These are phyloP conservation scores for Gnetum montanum DNA, from an alignment of 75 land plant genomes.

Conservation along the genomic window DNA sequence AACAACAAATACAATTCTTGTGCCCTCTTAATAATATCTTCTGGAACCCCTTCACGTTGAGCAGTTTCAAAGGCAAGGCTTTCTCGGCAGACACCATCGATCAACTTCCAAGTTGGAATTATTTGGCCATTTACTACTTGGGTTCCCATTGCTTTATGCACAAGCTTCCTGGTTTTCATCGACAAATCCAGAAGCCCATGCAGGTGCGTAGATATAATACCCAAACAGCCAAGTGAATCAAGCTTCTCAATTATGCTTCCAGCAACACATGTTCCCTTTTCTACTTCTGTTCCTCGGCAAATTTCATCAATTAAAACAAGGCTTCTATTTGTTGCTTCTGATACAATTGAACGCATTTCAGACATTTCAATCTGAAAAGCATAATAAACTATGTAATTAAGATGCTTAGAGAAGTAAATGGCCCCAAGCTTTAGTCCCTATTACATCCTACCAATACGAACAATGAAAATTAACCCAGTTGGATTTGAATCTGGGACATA, in stretches of 20 bases:
- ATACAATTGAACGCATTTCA: constrained; percentile 62
- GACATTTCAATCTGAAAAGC: constrained; percentile 83
- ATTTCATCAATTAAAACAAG: constrained; percentile 90
- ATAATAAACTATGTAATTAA: neutral
- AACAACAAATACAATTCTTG: constrained; percentile 44
- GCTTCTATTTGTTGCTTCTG: constrained; percentile 44
- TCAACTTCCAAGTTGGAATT: constrained; percentile 80
- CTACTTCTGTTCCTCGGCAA: constrained; percentile 91
- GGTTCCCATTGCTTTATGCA: constrained; percentile 79
- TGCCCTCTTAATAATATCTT: constrained; percentile 61
- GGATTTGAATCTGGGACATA: too few species aligned
- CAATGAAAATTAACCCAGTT: too few species aligned
- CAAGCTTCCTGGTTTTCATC: constrained; percentile 33
- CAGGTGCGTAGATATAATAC: constrained; percentile 88
- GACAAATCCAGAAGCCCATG: constrained; percentile 83
- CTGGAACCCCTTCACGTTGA: constrained; percentile 71
- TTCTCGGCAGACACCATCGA: constrained; percentile 80
- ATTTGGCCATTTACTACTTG: constrained; percentile 34
- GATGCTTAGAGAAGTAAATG: neutral
- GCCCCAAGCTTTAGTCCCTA: neutral
- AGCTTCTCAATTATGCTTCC: constrained; percentile 82
- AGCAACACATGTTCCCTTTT: constrained; percentile 90
- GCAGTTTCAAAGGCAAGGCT: constrained; percentile 99
- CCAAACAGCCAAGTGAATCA: constrained; percentile 73
- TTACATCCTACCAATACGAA: too few species aligned